These are phyloP conservation scores for Avena insularis DNA, from an alignment of 176 grass and related monocot genomes.

Conservation along the genomic window DNA sequence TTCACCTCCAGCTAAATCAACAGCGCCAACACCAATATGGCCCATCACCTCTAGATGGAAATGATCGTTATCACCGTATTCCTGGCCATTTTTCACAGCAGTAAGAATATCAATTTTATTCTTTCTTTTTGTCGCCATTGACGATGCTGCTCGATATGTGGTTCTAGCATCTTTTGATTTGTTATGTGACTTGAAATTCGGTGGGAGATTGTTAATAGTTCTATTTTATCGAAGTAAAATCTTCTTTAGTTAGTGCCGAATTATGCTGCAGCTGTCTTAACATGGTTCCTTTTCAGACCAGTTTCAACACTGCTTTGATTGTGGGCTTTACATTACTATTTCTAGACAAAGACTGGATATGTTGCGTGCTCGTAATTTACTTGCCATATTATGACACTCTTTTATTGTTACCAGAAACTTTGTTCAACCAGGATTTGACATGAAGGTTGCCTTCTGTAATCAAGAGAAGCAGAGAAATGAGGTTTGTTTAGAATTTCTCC, in stretches of 20 bases:
- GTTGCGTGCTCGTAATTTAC: conserved; percentile 17
- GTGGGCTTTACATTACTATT: not conserved
- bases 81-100: conserved; percentile 80
- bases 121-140: conserved; percentile 21
- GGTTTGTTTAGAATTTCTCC: conserved; percentile 50
- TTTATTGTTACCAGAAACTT: conserved; percentile 68
- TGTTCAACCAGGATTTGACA: conserved; percentile 93
- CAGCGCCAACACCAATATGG: conserved; percentile 86
- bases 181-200: not conserved
- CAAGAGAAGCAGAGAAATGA: conserved; percentile 93
- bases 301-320: conserved; percentile 1
- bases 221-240: conserved; percentile 11
- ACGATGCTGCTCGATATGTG: conserved; percentile 30
- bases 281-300: conserved; percentile 1
- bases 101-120: conserved; percentile 56
- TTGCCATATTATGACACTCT: conserved; percentile 40
- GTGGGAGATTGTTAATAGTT: conserved; percentile 18
- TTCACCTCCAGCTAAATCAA: conserved; percentile 98
- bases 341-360: conserved; percentile 27
- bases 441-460: conserved; percentile 94
- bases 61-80: conserved; percentile 66
- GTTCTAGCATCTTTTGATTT: conserved; percentile 17
- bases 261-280: conserved; percentile 18
- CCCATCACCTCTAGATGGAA: conserved; percentile 47
- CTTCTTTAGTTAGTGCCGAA: conserved; percentile 17